phyloP scores from a whole-genome alignment of 169 alveolate species.

The Babesia bovis region DNA sequence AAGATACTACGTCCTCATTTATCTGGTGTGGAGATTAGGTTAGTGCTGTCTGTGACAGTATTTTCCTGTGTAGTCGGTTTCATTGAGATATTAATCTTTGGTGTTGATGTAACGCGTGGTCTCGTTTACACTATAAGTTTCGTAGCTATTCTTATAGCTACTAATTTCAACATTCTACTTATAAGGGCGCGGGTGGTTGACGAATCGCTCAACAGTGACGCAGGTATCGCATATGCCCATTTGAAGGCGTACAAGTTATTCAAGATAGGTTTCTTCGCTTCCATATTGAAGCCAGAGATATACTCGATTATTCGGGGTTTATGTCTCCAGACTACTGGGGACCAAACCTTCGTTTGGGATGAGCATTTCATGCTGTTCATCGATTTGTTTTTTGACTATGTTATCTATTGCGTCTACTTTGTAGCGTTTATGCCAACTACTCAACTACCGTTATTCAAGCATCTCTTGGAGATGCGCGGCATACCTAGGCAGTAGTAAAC shows the following conservation, averaged over 20 bases:
- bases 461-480: slow-evolving; percentile 22
- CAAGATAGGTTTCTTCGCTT: slow-evolving; percentile 36
- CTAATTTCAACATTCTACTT: slow-evolving; percentile 53
- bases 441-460: slow-evolving; percentile 51
- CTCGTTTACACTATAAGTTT: slow-evolving; percentile 47
- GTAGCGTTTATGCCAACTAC: slow-evolving; percentile 39
- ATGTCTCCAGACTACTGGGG: slow-evolving; percentile 45
- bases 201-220: slow-evolving; percentile 44
- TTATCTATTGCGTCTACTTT: slow-evolving; percentile 19
- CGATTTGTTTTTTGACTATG: slow-evolving; percentile 44
- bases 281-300: slow-evolving; percentile 51
- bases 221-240: slow-evolving; percentile 45
- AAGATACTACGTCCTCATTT: slow-evolving; percentile 40
- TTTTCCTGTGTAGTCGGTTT: slow-evolving; percentile 36
- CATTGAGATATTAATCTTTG: slow-evolving; percentile 55
- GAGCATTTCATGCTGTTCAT: slow-evolving; percentile 62
- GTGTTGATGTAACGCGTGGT: slow-evolving; percentile 52
- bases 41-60: slow-evolving; percentile 22
- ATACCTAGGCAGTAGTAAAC: no score
- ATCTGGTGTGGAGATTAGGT: slow-evolving; percentile 30
- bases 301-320: slow-evolving; percentile 37
- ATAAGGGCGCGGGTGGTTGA: slow-evolving; percentile 47
- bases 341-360: slow-evolving; percentile 63
- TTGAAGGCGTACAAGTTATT: slow-evolving; percentile 43
- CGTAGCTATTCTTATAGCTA: slow-evolving; percentile 45